Conservation (phyloP, 805 yeast genomes). For the Suhomyces prunicola region DNA sequence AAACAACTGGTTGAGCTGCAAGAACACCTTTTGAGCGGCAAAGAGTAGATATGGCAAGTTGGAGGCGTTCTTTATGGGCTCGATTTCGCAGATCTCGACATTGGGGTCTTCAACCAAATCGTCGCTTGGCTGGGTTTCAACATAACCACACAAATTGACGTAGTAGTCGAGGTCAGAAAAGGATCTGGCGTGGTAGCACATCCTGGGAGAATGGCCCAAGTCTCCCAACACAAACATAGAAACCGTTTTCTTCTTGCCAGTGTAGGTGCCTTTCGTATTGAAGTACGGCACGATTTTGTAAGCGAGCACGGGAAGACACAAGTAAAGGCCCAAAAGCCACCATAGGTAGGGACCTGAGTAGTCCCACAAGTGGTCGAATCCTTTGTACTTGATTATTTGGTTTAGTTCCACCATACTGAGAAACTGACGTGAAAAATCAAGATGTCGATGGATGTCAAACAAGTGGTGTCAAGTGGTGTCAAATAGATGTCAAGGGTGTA, state of each 20-base stretch:
- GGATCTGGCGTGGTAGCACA: slow-evolving; percentile 84
- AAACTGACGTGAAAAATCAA: not conserved
- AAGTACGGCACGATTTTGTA: slow-evolving; percentile 41
- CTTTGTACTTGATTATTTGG: slow-evolving; percentile 9
- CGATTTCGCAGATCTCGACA: slow-evolving; percentile 50
- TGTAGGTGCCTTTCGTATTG: slow-evolving; percentile 17
- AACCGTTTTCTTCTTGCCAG: slow-evolving; percentile 46
- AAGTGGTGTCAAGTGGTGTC: too few relatives aligned
- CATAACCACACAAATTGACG: slow-evolving; percentile 84
- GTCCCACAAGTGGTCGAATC: slow-evolving; percentile 11
- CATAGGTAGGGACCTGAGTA: slow-evolving; percentile 36
- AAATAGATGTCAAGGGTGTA: too few relatives aligned
- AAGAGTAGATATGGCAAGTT: slow-evolving; percentile 54
- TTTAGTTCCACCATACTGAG: not conserved
- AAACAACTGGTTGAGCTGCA: slow-evolving; percentile 51
- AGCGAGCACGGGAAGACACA: slow-evolving; percentile 42
- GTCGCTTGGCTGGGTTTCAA: slow-evolving; percentile 53
- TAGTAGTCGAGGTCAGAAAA: slow-evolving; percentile 65
- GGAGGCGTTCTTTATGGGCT: slow-evolving; percentile 34
- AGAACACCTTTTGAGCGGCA: slow-evolving; percentile 54
- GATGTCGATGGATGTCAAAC: not conserved
- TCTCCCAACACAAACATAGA: slow-evolving; percentile 88
- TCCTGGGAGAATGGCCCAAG: slow-evolving; percentile 91
- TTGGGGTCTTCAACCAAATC: slow-evolving; percentile 49
- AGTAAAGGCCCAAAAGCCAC: slow-evolving; percentile 44